phyloP scores from a whole-genome alignment of 2,329 filamentous ascomycete genomes.

The Myrmaecium sp. region DNA sequence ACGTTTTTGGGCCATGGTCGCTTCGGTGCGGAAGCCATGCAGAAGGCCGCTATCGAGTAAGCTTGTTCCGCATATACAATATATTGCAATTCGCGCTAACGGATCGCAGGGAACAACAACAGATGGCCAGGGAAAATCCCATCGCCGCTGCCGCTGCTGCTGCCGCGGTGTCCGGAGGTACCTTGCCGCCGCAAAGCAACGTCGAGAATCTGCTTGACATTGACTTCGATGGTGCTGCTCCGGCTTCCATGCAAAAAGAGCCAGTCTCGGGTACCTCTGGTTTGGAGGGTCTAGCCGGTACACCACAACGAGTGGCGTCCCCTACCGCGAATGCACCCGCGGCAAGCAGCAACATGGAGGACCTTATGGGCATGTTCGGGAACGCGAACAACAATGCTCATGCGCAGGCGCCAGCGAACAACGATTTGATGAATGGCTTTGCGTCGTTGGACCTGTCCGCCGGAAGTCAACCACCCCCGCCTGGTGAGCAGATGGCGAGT shows the following conservation, averaged over 20 bases:
- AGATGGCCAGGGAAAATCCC: slow-evolving; percentile 85
- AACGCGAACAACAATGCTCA: slow-evolving; percentile 13
- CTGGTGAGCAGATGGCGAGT: slow-evolving; percentile 39
- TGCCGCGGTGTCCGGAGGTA: slow-evolving; percentile 40
- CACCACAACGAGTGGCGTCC: slow-evolving; percentile 51
- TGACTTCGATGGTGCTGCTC: slow-evolving; percentile 84
- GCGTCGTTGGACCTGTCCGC: slow-evolving; percentile 60
- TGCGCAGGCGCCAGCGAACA: slow-evolving; percentile 20
- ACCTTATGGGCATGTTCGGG: slow-evolving; percentile 60
- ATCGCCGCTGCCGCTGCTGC: slow-evolving; percentile 71
- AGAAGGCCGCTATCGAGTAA: slow-evolving; percentile 79
- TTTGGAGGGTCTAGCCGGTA: slow-evolving; percentile 40
- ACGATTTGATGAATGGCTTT: slow-evolving; percentile 65
- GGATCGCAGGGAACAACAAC: slow-evolving; percentile 52
- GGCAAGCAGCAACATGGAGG: slow-evolving; percentile 51
- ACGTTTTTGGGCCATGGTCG: slow-evolving; percentile 95
- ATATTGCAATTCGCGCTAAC: slow-evolving; percentile 6
- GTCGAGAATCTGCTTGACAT: slow-evolving; percentile 92
- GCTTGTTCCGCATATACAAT: slow-evolving; percentile 9
- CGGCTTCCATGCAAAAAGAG: slow-evolving; percentile 63
- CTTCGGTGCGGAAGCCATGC: slow-evolving; percentile 85
- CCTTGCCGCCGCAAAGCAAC: slow-evolving; percentile 49
- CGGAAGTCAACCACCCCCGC: slow-evolving; percentile 45
- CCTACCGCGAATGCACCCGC: slow-evolving; percentile 33
- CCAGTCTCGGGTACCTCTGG: slow-evolving; percentile 32